Percentiles rank a stretch among this genome's conserved stretches.
Evolutionary conservation across 2,329 filamentous ascomycete genomes (phyloP).

Genomic region (Ambrosiella beaveri): DNA sequence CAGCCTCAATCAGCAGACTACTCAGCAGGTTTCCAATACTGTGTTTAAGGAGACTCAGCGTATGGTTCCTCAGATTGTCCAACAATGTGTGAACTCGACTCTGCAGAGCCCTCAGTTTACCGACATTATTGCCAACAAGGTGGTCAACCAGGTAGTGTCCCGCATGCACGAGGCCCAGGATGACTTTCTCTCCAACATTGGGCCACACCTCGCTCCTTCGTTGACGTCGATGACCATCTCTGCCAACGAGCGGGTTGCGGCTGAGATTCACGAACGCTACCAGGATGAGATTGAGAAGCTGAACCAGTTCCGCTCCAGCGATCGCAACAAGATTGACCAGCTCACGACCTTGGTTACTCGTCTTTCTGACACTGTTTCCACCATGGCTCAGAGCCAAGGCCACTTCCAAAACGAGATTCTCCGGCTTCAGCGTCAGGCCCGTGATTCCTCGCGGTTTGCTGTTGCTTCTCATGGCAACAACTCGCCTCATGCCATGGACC

Average conservation of each 20-base stretch:
- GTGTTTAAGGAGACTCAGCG: constrained; percentile 59
- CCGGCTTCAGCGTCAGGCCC: constrained; percentile 28
- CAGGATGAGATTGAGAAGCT: constrained; percentile 33
- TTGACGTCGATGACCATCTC: constrained; percentile 48
- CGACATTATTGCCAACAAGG: constrained; percentile 35
- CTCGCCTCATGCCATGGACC: constrained; percentile 13
- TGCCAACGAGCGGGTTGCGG: constrained; percentile 48
- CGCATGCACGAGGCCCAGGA: constrained; percentile 55
- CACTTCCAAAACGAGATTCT: constrained; percentile 50
- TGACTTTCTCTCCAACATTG: constrained; percentile 44
- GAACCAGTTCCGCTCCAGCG: constrained; percentile 31
- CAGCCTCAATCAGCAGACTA: constrained; percentile 51
- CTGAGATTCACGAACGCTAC: constrained; percentile 49
- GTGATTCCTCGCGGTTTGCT: constrained; percentile 9
- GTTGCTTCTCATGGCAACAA: constrained; percentile 12
- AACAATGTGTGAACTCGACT: constrained; percentile 47
- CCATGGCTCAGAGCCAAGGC: constrained; percentile 50
- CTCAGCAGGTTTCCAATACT: constrained; percentile 44
- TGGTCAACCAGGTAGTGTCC: constrained; percentile 30
- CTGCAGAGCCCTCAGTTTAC: constrained; percentile 54
- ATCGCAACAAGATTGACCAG: constrained; percentile 52
- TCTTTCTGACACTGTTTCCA: constrained; percentile 50
- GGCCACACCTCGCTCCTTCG: constrained; percentile 46
- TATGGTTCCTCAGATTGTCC: constrained; percentile 48
- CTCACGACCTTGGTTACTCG: constrained; percentile 49